Evolutionary conservation across 805 yeast species (phyloP).

Genomic region (Candida ficus): DNA sequence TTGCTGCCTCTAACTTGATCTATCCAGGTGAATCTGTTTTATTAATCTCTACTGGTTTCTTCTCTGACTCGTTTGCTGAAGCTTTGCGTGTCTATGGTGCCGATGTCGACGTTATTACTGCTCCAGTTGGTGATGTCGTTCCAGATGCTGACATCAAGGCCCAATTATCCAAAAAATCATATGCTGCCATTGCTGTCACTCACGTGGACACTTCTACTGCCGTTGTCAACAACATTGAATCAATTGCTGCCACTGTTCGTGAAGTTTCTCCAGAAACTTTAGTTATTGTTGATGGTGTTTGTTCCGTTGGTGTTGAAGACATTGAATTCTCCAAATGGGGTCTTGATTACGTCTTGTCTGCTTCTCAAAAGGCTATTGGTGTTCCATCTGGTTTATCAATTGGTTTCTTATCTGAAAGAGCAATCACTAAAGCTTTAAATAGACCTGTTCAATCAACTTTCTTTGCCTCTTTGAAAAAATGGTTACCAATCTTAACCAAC

Average conservation of each 20-base stretch:
- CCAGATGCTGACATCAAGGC: conserved; percentile 50
- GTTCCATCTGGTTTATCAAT: conserved; percentile 90
- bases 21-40: conserved; percentile 64
- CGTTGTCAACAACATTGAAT: conserved; percentile 70
- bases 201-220: conserved; percentile 98
- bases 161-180: conserved; percentile 46
- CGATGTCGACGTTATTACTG: conserved; percentile 65
- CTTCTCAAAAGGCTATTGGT: conserved; percentile 94
- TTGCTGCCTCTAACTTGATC: conserved; percentile 73
- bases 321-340: conserved; percentile 87
- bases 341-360: conserved; percentile 81
- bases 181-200: conserved; percentile 74
- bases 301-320: conserved; percentile 87
- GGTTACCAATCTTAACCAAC: conserved; percentile 86
- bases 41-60: conserved; percentile 86
- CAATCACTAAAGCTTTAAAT: conserved; percentile 52
- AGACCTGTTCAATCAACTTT: conserved; percentile 41
- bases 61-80: conserved; percentile 78
- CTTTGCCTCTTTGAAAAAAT: conserved; percentile 70
- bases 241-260: conserved; percentile 57
- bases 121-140: conserved; percentile 70
- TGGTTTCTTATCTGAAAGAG: conserved; percentile 70
- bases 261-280: conserved; percentile 71
- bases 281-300: conserved; percentile 88
- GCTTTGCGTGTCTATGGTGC: conserved; percentile 68